Conservation (phyloP, 441 rosid species). For the Pelargonium australe region DNA sequence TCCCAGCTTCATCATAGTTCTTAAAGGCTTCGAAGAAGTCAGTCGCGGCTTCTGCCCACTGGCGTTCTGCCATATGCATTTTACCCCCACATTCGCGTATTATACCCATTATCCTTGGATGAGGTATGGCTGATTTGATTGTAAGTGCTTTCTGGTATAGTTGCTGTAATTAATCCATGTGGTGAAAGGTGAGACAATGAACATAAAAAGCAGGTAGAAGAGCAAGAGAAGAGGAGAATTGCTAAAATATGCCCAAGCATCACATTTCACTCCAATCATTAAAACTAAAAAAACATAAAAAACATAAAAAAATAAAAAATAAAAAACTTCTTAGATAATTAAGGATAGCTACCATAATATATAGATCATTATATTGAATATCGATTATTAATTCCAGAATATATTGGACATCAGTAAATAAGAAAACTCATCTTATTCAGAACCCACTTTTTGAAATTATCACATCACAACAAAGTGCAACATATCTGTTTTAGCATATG, state of each 20-base stretch:
- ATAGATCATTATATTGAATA: constrained; percentile 2
- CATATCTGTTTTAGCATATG: too few species aligned
- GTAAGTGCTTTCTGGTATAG: constrained; percentile 95
- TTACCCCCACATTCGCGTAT: constrained; percentile 99
- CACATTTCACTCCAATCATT: neutral
- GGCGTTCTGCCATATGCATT: constrained; percentile 99
- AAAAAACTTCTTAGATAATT: neutral
- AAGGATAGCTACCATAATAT: constrained; percentile 1
- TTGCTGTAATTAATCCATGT: constrained; percentile 55
- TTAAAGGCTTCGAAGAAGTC: constrained; percentile 99
- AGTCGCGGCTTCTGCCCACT: constrained; percentile 98
- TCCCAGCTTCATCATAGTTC: constrained; percentile 99
- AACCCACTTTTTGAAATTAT: too few species aligned
- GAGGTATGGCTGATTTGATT: constrained; percentile 97
- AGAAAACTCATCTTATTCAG: too few species aligned
- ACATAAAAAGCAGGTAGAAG: neutral
- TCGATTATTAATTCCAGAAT: neutral
- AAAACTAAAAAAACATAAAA: neutral
- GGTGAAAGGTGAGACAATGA: neutral
- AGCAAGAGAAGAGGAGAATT: too few species aligned
- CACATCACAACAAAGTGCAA: too few species aligned
- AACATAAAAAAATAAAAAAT: too few species aligned
- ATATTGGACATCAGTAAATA: neutral
- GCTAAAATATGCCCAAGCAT: neutral
- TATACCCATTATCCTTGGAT: constrained; percentile 99